Conservation (phyloP, 306 rosid species). For the Vicia faba region DNA sequence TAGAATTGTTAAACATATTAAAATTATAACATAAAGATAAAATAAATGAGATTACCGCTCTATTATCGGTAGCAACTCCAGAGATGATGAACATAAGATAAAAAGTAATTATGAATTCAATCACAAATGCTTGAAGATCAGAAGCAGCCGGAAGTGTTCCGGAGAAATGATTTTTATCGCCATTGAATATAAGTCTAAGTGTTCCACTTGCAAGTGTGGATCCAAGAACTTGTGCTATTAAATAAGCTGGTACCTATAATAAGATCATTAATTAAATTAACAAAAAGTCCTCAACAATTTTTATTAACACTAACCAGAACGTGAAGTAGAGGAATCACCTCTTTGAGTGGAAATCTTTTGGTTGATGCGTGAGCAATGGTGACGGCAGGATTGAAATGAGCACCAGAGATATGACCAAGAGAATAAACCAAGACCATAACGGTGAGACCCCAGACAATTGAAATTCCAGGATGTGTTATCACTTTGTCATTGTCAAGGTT, state of each 20-base stretch:
- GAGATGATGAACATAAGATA: slow-evolving; percentile 79
- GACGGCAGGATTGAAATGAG: slow-evolving; percentile 89
- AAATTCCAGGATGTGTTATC: slow-evolving; percentile 59
- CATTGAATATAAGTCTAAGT: slow-evolving; percentile 62
- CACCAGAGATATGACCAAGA: slow-evolving; percentile 85
- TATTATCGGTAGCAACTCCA: slow-evolving; percentile 76
- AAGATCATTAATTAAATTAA: background rate
- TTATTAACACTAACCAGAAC: background rate
- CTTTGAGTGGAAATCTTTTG: slow-evolving; percentile 61
- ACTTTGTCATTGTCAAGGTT: slow-evolving; percentile 45
- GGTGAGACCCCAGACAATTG: slow-evolving; percentile 69
- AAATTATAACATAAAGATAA: too few relatives aligned
- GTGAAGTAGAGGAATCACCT: slow-evolving; percentile 35
- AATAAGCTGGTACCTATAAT: slow-evolving; percentile 64
- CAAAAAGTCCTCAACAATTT: slow-evolving; percentile 4
- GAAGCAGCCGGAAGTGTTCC: slow-evolving; percentile 67
- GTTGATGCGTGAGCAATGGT: slow-evolving; percentile 75
- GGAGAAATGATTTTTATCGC: slow-evolving; percentile 44
- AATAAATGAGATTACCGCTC: slow-evolving; percentile 55
- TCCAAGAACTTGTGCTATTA: slow-evolving; percentile 62
- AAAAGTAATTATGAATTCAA: slow-evolving; percentile 84
- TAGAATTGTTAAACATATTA: background rate
- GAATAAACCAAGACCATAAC: slow-evolving; percentile 70
- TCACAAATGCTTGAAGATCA: slow-evolving; percentile 58
- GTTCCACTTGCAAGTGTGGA: slow-evolving; percentile 78